Evolutionary conservation across 768 basidiomycete genomes (phyloP).

Genomic region (Boletus subparvulus): DNA sequence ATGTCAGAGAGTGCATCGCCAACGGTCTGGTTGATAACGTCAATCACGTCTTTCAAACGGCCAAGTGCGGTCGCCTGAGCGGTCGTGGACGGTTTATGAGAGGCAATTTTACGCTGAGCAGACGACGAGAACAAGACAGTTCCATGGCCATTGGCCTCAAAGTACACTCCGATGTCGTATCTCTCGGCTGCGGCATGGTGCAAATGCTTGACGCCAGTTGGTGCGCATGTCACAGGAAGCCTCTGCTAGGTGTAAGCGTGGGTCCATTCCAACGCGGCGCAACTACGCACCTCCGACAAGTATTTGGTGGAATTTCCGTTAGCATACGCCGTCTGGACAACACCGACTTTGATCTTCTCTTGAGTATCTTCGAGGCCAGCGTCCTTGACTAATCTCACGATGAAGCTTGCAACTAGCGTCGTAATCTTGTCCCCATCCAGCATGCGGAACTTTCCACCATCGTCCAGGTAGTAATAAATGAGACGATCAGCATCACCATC

Average conservation of each 20-base stretch:
- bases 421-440: slow-evolving; percentile 99
- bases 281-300: slow-evolving; percentile 62
- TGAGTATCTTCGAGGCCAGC: slow-evolving; percentile 68
- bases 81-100: slow-evolving; percentile 73
- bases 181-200: slow-evolving; percentile 94
- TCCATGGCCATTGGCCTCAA: slow-evolving; percentile 98
- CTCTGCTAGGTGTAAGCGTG: slow-evolving; percentile 50
- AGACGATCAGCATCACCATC: slow-evolving; percentile 98
- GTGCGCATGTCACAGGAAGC: slow-evolving; percentile 90
- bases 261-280: neutral
- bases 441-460: slow-evolving; percentile 77
- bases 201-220: slow-evolving; percentile 96
- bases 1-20: slow-evolving; percentile 96
- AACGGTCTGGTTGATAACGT: slow-evolving; percentile 96
- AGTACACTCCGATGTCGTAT: slow-evolving; percentile 96
- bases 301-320: slow-evolving; percentile 97
- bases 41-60: slow-evolving; percentile 72
- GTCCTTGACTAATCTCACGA: slow-evolving; percentile 83
- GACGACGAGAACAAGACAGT: slow-evolving; percentile 90
- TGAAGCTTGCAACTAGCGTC: slow-evolving; percentile 87
- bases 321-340: slow-evolving; percentile 98
- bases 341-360: slow-evolving; percentile 74
- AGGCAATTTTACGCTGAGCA: slow-evolving; percentile 59
- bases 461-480: slow-evolving; percentile 92
- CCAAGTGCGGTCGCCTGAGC: slow-evolving; percentile 79